phyloP scores from a whole-genome alignment of 2,329 filamentous ascomycete species.

The Hypoxylon sp. region DNA sequence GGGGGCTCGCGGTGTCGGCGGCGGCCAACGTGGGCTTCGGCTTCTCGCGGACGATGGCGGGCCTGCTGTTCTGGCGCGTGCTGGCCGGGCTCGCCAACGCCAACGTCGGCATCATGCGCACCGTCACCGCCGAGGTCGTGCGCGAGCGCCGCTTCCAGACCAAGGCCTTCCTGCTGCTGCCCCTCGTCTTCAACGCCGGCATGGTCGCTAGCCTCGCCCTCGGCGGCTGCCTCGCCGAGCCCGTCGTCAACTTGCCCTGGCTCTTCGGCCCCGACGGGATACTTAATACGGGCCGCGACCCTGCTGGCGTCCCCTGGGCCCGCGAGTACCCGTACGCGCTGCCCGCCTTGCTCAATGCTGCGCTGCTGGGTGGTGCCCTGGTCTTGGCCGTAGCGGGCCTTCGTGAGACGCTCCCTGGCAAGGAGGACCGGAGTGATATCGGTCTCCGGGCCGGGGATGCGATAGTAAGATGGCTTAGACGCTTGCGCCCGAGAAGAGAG shows the following conservation, averaged over 20 bases:
- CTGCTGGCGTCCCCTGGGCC: constrained; percentile 50
- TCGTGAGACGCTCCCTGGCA: constrained; percentile 48
- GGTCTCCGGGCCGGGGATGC: constrained; percentile 29
- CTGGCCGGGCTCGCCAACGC: constrained; percentile 74
- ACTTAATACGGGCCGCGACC: constrained; percentile 44
- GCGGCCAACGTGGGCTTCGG: constrained; percentile 73
- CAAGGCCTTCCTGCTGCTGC: constrained; percentile 53
- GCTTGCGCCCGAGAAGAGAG: constrained; percentile 17
- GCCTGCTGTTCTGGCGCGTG: constrained; percentile 65
- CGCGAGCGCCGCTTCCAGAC: constrained; percentile 70
- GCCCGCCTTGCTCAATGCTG: constrained; percentile 52
- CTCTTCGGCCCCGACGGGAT: constrained; percentile 49
- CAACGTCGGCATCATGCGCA: constrained; percentile 77
- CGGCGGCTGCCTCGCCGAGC: constrained; percentile 55
- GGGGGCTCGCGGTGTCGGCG: constrained; percentile 69
- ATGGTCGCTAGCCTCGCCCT: constrained; percentile 53
- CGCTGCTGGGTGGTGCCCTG: constrained; percentile 44
- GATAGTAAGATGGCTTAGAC: constrained; percentile 22
- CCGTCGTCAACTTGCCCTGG: constrained; percentile 49
- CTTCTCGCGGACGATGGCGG: constrained; percentile 67
- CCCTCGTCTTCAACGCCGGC: constrained; percentile 70
- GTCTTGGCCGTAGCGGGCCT: constrained; percentile 48
- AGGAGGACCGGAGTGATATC: constrained; percentile 38
- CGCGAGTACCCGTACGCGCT: constrained; percentile 54
- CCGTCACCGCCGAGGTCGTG: constrained; percentile 77